Conservation (phyloP, 371 early-diverging fungal species). For the Mucor mucedo region DNA sequence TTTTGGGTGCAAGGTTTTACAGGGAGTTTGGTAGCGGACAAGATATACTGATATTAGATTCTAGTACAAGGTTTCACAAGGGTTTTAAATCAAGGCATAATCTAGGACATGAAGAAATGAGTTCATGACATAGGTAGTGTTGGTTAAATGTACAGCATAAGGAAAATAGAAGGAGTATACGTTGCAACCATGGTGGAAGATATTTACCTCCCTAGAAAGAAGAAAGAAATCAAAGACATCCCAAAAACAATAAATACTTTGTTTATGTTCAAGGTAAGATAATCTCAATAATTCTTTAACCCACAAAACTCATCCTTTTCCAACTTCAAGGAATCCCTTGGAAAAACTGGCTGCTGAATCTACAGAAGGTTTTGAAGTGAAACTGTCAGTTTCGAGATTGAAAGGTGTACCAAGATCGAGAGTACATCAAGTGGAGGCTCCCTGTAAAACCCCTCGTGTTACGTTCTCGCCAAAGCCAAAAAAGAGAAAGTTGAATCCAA, state of each 20-base stretch:
- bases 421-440: conserved; percentile 21
- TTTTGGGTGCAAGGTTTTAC: too few species aligned
- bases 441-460: conserved; percentile 21
- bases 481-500: conserved; percentile 18
- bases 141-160: conserved; percentile 24
- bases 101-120: too few species aligned
- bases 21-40: too few species aligned
- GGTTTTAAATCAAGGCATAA: too few species aligned
- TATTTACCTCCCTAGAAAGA: conserved; percentile 13
- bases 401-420: conserved; percentile 20
- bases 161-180: conserved; percentile 21
- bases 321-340: conserved; percentile 26
- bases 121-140: conserved; percentile 24
- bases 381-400: conserved; percentile 20
- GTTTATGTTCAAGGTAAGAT: conserved; percentile 24
- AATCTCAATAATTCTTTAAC: conserved; percentile 17
- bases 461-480: conserved; percentile 28
- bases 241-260: conserved; percentile 24
- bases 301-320: conserved; percentile 20
- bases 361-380: conserved; percentile 20
- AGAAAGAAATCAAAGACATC: conserved; percentile 13
- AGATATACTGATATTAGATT: too few species aligned
- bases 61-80: too few species aligned
- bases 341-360: conserved; percentile 22
- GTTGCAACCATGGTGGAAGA: conserved; percentile 19